Evolutionary conservation across 2,329 filamentous ascomycete genomes (phyloP), one percentile per base, ranked within the genome.

Genomic region (Aureobasidium vineae): DNA sequence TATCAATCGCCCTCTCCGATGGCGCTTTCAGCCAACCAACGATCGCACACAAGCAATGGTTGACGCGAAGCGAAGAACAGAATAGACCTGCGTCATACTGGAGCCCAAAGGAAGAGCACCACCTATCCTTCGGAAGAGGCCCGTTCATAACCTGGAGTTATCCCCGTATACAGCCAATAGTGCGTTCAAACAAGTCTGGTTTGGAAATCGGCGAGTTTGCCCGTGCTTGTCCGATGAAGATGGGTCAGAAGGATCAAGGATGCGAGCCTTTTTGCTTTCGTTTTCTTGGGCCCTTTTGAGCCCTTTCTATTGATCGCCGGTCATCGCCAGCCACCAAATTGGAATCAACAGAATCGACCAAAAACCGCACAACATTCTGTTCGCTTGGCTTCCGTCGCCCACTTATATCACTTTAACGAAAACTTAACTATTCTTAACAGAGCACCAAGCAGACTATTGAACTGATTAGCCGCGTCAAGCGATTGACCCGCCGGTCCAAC

Each of bases 331-430:
- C 57, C 57, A 61, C 57, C 57, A 61, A 61, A 61, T 61, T 61
- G 41, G 57, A 61, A 61, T 61, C 57, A 61, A 61, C 57, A 61
- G 6, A 36, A 59, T 45, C 23, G 26, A 28, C 23, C 26, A 43
- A 33, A 11, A 23, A 26, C 2, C 3, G 5, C 21, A 26, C 43
- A 23, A 23, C 43, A 33, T 19, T 36, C 19, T n/a, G 11, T 60
- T 61, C 57, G 57, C 57, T 61, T 61, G 57, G 57, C 57, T 61
- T 61, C 57, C 57, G 49, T 61, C 41, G 26, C 41, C 40, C 57
- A 49, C 57, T 61, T 61, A 61, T 49, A 59, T 16, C 57, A 61
- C 57, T 61, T n/a, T 61, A 61, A 23, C 43, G 41, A 49, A 61
- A 61, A 61, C 57, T n/a, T 41, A 49, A 59, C 41, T 61, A 61